phyloP scores from a whole-genome alignment of 169 alveolate species.

The Plasmodium knowlesi region DNA sequence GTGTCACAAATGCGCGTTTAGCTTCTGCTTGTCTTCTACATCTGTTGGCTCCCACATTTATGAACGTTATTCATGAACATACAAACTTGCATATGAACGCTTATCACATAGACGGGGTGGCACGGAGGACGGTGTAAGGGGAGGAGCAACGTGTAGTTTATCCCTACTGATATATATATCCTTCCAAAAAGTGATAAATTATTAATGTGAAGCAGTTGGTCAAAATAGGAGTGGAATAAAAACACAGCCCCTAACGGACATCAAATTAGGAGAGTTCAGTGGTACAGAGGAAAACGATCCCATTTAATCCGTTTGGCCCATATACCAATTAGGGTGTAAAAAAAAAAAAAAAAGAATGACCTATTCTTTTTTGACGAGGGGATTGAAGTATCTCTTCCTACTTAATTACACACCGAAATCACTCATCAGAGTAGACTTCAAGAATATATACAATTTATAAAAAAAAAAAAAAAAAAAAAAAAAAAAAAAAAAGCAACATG shows the following conservation, averaged over 20 bases:
- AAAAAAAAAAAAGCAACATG: conserved; percentile 7
- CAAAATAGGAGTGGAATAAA: background rate
- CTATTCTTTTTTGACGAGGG: background rate
- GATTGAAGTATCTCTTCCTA: background rate
- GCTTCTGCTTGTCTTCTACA: background rate
- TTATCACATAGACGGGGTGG: background rate
- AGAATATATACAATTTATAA: background rate
- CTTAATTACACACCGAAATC: background rate
- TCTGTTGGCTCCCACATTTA: background rate
- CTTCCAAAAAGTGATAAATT: background rate
- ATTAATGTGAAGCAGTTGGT: background rate
- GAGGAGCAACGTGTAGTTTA: background rate
- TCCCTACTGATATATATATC: background rate
- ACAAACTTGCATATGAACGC: background rate
- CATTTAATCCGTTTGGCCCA: background rate
- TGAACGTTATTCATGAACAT: background rate
- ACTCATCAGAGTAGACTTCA: background rate
- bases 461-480: background rate
- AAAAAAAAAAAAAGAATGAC: background rate
- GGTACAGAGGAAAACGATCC: background rate
- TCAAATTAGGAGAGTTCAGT: background rate
- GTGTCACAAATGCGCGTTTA: background rate
- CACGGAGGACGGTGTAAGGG: background rate
- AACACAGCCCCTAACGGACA: background rate
- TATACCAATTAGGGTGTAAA: background rate